phyloP scores from a whole-genome alignment of 2,329 filamentous ascomycete genomes.

The Verticillium nubilum region DNA sequence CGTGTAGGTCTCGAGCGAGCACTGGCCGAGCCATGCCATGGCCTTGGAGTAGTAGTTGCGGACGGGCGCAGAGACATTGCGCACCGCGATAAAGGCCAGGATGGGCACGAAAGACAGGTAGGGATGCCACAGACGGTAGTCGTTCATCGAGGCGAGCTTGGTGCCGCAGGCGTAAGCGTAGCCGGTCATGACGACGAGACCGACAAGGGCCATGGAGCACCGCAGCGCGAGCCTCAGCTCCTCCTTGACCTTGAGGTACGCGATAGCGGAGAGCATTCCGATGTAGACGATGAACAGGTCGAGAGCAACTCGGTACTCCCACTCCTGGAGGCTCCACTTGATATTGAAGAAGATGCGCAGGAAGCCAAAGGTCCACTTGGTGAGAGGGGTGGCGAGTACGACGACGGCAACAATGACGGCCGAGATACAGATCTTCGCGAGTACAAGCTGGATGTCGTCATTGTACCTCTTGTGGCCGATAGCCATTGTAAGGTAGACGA shows the following conservation, averaged over 20 bases:
- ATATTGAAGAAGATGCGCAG: conserved; percentile 38
- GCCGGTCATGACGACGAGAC: neutral
- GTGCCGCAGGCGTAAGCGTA: neutral
- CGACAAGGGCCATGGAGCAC: neutral
- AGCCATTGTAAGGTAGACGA: conserved; percentile 46
- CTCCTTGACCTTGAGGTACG: conserved; percentile 1
- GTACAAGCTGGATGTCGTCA: conserved; percentile 30
- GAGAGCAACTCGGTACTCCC: conserved; percentile 43
- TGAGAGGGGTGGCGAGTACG: conserved; percentile 27
- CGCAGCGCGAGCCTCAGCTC: neutral
- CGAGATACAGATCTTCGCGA: conserved; percentile 41
- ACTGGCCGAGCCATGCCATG: conserved; percentile 46
- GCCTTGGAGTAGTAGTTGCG: conserved; percentile 28
- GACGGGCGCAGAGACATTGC: conserved; percentile 30
- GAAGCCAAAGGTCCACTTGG: conserved; percentile 17
- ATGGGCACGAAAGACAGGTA: conserved; percentile 50
- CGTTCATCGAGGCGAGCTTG: conserved; percentile 16
- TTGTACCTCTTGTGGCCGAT: conserved; percentile 33
- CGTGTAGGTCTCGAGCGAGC: conserved; percentile 54
- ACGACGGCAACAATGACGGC: conserved; percentile 27
- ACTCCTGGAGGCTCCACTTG: conserved; percentile 39
- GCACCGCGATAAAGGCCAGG: conserved; percentile 43
- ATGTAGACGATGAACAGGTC: conserved; percentile 51
- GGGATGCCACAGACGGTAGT: conserved; percentile 46
- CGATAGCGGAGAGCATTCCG: conserved; percentile 43